phyloP scores from a whole-genome alignment of 352 stramenopile species.

The Phytophthora podocarpi region DNA sequence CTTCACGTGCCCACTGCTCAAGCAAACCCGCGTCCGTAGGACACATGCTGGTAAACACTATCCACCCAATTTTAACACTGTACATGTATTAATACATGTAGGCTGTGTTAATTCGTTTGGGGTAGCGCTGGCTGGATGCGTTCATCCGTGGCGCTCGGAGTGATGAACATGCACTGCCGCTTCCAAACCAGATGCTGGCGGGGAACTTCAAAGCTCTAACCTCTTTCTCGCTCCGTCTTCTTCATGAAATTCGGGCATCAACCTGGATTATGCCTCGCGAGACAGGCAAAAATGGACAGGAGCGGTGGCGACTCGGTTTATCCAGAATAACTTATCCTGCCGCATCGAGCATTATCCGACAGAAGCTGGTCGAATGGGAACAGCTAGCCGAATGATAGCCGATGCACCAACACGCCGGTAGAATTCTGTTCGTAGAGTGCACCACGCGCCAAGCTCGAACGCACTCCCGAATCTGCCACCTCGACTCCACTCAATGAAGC shows the following conservation, averaged over 20 bases:
- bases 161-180: conserved; percentile 8
- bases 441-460: not conserved
- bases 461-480: conserved; percentile 16
- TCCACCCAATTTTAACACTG: too few species aligned
- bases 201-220: conserved; percentile 9
- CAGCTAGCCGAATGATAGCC: conserved; percentile 9
- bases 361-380: not conserved
- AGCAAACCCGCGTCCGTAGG: not conserved
- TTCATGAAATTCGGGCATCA: not conserved
- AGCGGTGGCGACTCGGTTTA: not conserved
- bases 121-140: not conserved
- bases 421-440: conserved; percentile 9
- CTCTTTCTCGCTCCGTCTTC: not conserved
- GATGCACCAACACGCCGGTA: conserved; percentile 9
- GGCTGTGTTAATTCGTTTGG: not conserved
- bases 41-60: conserved; percentile 1
- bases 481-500: conserved; percentile 12
- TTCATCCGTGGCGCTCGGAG: conserved; percentile 1
- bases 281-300: conserved; percentile 4
- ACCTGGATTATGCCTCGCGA: not conserved
- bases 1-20: too few species aligned
- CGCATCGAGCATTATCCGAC: not conserved
- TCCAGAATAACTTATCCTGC: too few species aligned
- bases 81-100: too few species aligned
- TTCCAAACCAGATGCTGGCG: not conserved